Conservation (phyloP, 139 green algal genomes). For the Chlorella sp. region DNA sequence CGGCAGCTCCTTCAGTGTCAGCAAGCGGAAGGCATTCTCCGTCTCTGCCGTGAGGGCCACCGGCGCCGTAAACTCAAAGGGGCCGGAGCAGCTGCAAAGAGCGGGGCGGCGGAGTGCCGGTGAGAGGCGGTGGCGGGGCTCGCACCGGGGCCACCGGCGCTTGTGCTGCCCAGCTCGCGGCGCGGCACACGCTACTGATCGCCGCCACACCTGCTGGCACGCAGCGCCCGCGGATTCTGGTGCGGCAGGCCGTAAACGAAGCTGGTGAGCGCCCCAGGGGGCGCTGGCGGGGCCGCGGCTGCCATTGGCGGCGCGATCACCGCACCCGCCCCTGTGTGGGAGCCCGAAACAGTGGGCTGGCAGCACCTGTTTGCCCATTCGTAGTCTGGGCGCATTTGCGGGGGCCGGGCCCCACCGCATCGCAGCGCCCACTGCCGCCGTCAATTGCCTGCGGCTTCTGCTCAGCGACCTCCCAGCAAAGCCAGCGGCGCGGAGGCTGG, state of each 20-base stretch:
- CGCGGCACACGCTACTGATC: too few relatives aligned
- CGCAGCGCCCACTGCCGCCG: too few relatives aligned
- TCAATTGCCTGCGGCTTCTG: not conserved
- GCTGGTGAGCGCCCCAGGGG: not conserved
- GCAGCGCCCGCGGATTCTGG: slow-evolving; percentile 5
- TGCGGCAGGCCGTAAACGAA: slow-evolving; percentile 13
- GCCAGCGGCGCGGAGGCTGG: too few relatives aligned
- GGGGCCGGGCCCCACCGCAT: too few relatives aligned
- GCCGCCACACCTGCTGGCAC: not conserved
- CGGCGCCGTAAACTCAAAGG: not conserved
- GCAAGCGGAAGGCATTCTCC: slow-evolving; percentile 22
- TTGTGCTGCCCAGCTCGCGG: too few relatives aligned
- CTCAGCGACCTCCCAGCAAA: not conserved
- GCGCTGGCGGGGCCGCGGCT: not conserved
- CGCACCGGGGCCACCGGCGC: too few relatives aligned
- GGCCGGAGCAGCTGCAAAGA: not conserved
- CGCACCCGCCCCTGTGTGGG: too few relatives aligned
- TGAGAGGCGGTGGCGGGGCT: too few relatives aligned
- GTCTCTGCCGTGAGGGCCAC: not conserved
- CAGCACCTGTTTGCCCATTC: too few relatives aligned
- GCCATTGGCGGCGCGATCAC: not conserved
- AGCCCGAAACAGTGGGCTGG: too few relatives aligned
- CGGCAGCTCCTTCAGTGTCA: not conserved
- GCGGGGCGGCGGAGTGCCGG: too few relatives aligned
- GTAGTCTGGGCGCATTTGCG: too few relatives aligned